Evolutionary conservation across 2,329 filamentous ascomycete genomes (phyloP).

Genomic region (Cladosporium oxysporum): DNA sequence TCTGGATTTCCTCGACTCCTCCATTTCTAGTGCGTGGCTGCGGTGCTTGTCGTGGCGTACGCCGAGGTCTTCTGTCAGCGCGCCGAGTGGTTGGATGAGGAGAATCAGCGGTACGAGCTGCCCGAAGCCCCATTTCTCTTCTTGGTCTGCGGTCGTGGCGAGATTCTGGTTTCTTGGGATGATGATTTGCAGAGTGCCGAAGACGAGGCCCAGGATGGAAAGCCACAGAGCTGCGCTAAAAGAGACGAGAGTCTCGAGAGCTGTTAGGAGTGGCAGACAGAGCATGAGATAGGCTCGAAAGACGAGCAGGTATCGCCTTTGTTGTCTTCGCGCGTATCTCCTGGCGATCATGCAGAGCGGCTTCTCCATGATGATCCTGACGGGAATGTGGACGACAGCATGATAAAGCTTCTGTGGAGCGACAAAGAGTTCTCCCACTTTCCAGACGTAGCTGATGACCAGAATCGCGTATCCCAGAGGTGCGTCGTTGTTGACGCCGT

Average conservation of each 20-base stretch:
- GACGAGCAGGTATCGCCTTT: not conserved
- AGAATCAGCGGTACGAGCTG: slow-evolving; percentile 32
- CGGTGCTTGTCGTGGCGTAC: not conserved
- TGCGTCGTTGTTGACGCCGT: slow-evolving; percentile 29
- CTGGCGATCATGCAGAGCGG: slow-evolving; percentile 21
- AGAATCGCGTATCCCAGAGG: slow-evolving; percentile 27
- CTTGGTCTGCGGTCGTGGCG: not conserved
- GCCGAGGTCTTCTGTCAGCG: slow-evolving; percentile 25
- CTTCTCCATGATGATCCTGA: slow-evolving; percentile 23
- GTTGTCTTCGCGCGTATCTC: slow-evolving; percentile 15
- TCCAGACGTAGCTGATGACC: slow-evolving; percentile 32
- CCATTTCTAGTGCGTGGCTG: not conserved
- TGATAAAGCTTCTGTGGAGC: slow-evolving; percentile 22
- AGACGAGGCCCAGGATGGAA: slow-evolving; percentile 28
- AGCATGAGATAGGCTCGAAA: slow-evolving; percentile 18
- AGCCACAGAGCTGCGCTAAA: slow-evolving; percentile 31
- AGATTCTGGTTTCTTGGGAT: slow-evolving; percentile 26
- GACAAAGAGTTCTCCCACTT: slow-evolving; percentile 28
- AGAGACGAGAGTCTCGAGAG: slow-evolving; percentile 27
- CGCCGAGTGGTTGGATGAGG: slow-evolving; percentile 30
- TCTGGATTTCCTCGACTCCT: not conserved
- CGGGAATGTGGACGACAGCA: slow-evolving; percentile 22
- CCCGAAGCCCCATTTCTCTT: slow-evolving; percentile 27
- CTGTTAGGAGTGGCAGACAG: slow-evolving; percentile 21
- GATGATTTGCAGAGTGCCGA: slow-evolving; percentile 30